Evolutionary conservation across 306 rosid species (phyloP).

Genomic region (Fagus crenata): DNA sequence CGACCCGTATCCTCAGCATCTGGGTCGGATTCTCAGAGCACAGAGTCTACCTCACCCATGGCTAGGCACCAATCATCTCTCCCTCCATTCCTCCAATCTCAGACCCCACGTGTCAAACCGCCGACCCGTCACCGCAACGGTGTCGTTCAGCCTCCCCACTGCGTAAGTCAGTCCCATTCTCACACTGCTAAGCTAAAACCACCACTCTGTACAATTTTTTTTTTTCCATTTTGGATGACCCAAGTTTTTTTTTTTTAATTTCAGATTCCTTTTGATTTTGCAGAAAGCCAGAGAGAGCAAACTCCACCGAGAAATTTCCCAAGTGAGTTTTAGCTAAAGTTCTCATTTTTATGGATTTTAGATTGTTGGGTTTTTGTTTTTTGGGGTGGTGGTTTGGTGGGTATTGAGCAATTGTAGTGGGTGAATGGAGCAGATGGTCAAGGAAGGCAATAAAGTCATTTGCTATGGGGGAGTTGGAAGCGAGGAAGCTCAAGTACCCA

Average conservation of each 20-base stretch:
- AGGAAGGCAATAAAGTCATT: constrained; percentile 71
- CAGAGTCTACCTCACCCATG: constrained; percentile 34
- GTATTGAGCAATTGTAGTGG: constrained; percentile 14
- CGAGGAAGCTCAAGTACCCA: constrained; percentile 63
- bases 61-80: constrained; percentile 41
- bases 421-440: constrained; percentile 65
- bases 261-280: constrained; percentile 47
- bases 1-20: constrained; percentile 13
- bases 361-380: not conserved
- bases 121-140: constrained; percentile 44
- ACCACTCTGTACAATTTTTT: not conserved
- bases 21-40: constrained; percentile 17
- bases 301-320: constrained; percentile 48
- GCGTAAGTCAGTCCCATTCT: constrained; percentile 46
- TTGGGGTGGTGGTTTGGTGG: constrained; percentile 13
- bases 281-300: constrained; percentile 57
- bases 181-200: not conserved
- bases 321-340: constrained; percentile 43
- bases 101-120: constrained; percentile 30
- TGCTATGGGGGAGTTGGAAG: constrained; percentile 66
- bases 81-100: constrained; percentile 34
- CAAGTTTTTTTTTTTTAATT: constrained; percentile 23
- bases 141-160: constrained; percentile 64
- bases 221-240: constrained; percentile 25
- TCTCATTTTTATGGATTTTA: not conserved